Percentiles rank a stretch among this genome's conserved stretches.
phyloP scores from a whole-genome alignment of 371 early-diverging fungal genomes.

The Mucor lusitanicus region DNA sequence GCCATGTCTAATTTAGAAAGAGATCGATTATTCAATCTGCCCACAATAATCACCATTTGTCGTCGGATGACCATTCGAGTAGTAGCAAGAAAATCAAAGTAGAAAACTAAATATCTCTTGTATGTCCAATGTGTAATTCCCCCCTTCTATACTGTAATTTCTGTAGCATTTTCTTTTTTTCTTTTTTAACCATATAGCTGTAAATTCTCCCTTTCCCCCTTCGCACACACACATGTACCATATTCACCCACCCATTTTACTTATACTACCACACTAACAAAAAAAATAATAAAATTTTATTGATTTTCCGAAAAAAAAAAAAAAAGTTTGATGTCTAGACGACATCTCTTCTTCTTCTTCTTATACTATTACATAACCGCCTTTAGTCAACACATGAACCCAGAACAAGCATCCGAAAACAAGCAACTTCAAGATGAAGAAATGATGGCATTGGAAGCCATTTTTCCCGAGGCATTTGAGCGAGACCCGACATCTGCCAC shows the following conservation, averaged over 20 bases:
- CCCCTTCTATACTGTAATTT: background rate
- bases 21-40: slow-evolving; percentile 4
- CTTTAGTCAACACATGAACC: slow-evolving; percentile 6
- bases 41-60: background rate
- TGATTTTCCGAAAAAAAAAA: background rate
- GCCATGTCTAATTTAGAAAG: slow-evolving; percentile 5
- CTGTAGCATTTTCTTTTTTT: background rate
- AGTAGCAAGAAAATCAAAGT: background rate
- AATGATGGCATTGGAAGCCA: slow-evolving; percentile 40
- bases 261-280: background rate
- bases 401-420: slow-evolving; percentile 26
- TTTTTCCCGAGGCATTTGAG: slow-evolving; percentile 37
- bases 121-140: background rate
- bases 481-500: slow-evolving; percentile 13
- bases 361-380: no score
- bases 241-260: background rate
- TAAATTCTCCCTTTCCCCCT: background rate
- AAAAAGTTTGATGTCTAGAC: background rate
- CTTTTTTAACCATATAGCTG: background rate
- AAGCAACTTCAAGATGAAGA: slow-evolving; percentile 43
- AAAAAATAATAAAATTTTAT: slow-evolving; percentile 1
- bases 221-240: background rate
- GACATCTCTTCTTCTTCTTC: background rate
- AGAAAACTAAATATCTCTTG: background rate
- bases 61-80: background rate